Base-by-base conservation (phyloP, 495 filamentous ascomycete species). In the Cercophora sp. region DNA sequence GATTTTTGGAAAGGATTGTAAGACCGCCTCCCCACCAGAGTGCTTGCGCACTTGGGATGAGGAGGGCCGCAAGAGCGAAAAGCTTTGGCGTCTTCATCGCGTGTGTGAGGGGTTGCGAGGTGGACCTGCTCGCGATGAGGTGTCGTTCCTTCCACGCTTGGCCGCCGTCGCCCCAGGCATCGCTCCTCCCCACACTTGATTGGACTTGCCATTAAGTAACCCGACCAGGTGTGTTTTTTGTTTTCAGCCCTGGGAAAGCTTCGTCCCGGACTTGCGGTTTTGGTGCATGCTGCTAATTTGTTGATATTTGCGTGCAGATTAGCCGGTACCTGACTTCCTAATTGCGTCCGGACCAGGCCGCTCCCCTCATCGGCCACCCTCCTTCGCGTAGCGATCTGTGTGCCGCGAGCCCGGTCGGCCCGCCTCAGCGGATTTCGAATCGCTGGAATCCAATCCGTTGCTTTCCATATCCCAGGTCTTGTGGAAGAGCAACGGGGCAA, bases 1-100 rank as follows among this genome's bases (percentile, higher is more conserved):
- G 51, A 35, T 62, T 68, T 5, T 55, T 32, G 1, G 65, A 57
- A 13, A 68, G 47, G n/a, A 68, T 65, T 2, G 65, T 65, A 48
- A 68, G 23, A 0, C 60, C 64, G 13, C 64, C 64, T 13, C 64
- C 62, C 9, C 54, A 19, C 31, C 48, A 64, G 16, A 61, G 50
- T 16, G 27, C 42, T 25, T 23, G 32, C 11, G 19, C 57, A 16
- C 50, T 34, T 15, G 16, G n/a, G n/a, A 40, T 26, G 9, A n/a
- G n/a, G n/a, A n/a, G n/a, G n/a, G n/a, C n/a, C n/a, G 31, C 51
- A 2, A 47, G 20, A 1, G 36, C 48, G 1, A 29, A 4, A 6
- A 16, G 23, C 11, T n/a, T n/a, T n/a, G n/a, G n/a, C n/a, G n/a
- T n/a, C n/a, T n/a, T n/a, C n/a, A n/a, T n/a, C n/a, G n/a, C n/a